Evolutionary conservation across 345 rosid species (phyloP).

Genomic region (Lagerstroemia speciosa): DNA sequence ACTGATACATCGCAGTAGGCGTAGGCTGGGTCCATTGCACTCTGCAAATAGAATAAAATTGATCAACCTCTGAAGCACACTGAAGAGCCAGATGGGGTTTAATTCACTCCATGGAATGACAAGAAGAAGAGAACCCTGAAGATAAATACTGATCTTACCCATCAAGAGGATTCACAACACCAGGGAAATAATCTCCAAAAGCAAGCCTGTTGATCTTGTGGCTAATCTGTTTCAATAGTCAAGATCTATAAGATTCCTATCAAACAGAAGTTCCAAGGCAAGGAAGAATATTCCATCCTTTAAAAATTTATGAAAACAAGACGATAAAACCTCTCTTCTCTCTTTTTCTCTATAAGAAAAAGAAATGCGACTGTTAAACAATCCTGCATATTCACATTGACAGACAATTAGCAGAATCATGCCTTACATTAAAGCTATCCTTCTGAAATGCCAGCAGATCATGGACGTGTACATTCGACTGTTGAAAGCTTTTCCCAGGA

Average conservation of each 20-base stretch:
- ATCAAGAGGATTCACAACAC: slow-evolving; percentile 96
- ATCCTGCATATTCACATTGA: background rate
- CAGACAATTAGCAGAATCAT: background rate
- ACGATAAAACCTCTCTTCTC: background rate
- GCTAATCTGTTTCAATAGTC: slow-evolving; percentile 53
- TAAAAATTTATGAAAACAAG: background rate
- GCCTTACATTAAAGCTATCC: slow-evolving; percentile 79
- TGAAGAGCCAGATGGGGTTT: background rate
- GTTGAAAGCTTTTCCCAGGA: slow-evolving; percentile 98
- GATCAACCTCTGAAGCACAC: background rate
- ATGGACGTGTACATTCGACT: slow-evolving; percentile 74
- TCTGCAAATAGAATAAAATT: slow-evolving; percentile 27
- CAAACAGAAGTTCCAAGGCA: background rate
- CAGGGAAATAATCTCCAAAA: slow-evolving; percentile 85
- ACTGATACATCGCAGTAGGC: slow-evolving; percentile 80
- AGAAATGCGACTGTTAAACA: background rate
- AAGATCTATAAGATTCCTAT: slow-evolving; percentile 3
- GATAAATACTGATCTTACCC: slow-evolving; percentile 31
- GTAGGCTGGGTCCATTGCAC: slow-evolving; percentile 72
- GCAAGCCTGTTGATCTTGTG: slow-evolving; percentile 75
- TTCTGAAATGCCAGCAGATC: slow-evolving; percentile 79
- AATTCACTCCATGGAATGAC: background rate
- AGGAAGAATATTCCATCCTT: background rate
- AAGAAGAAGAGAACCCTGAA: slow-evolving; percentile 3
- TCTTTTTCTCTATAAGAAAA: background rate